phyloP scores from a whole-genome alignment of 1,139 yeast genomes.

The Candida dubliniensis region DNA sequence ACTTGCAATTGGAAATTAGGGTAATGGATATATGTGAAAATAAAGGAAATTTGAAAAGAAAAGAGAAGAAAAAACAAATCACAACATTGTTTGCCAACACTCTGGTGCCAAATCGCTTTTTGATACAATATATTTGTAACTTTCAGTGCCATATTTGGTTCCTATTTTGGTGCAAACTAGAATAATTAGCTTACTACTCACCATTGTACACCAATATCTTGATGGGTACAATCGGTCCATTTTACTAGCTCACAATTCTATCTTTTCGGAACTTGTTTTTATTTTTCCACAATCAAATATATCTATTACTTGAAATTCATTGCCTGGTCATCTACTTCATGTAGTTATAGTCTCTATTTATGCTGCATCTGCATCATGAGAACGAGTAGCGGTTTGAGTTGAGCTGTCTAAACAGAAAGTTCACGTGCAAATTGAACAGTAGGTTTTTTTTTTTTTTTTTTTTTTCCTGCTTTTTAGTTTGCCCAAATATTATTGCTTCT shows the following conservation, averaged over 20 bases:
- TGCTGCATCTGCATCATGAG: too few species aligned
- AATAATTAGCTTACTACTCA: conserved; percentile 72
- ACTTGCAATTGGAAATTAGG: not conserved
- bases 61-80: not conserved
- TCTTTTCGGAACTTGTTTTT: not conserved
- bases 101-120: conserved; percentile 74
- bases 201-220: conserved; percentile 45
- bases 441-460: too few species aligned
- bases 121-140: conserved; percentile 5
- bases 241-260: conserved; percentile 45
- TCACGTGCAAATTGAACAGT: conserved; percentile 4
- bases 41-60: not conserved
- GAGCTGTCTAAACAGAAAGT: not conserved
- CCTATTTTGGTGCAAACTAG: conserved; percentile 98
- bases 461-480: not conserved
- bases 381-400: too few species aligned
- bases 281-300: conserved; percentile 2
- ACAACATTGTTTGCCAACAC: conserved; percentile 77
- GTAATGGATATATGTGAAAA: not conserved
- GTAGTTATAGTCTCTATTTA: not conserved
- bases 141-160: conserved; percentile 59
- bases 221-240: conserved; percentile 64
- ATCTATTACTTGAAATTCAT: not conserved
- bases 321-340: not conserved
- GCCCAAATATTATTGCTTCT: too few species aligned